These are phyloP conservation scores for Phaseolus lunatus DNA, from an alignment of 306 rosid species.

Conservation along the genomic window DNA sequence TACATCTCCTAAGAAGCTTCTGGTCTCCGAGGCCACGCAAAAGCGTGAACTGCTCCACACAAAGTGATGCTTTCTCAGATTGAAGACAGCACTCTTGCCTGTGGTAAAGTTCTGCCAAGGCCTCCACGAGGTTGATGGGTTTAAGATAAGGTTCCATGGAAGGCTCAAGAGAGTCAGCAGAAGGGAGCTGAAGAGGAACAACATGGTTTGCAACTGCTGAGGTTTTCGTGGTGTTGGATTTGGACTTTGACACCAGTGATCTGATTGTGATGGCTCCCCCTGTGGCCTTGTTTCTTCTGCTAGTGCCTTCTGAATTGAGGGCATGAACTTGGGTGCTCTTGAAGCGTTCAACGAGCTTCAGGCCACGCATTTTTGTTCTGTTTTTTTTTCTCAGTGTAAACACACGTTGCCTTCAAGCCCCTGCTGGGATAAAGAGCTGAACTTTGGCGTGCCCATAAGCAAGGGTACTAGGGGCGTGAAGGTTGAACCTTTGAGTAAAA, in stretches of 20 bases:
- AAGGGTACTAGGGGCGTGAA: background rate
- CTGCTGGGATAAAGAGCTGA: slow-evolving; percentile 26
- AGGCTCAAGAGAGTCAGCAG: slow-evolving; percentile 64
- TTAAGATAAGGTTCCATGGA: slow-evolving; percentile 61
- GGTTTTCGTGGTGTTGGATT: slow-evolving; percentile 49
- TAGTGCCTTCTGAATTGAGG: slow-evolving; percentile 23
- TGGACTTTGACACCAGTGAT: slow-evolving; percentile 60
- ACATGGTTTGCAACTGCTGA: slow-evolving; percentile 51
- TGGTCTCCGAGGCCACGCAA: slow-evolving; percentile 65
- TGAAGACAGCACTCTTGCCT: slow-evolving; percentile 56
- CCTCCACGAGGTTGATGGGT: slow-evolving; percentile 60
- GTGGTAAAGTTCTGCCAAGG: slow-evolving; percentile 60
- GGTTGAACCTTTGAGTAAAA: background rate
- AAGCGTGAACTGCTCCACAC: slow-evolving; percentile 64
- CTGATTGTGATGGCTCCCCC: slow-evolving; percentile 43
- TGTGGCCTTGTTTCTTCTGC: slow-evolving; percentile 38
- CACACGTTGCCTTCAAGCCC: slow-evolving; percentile 27
- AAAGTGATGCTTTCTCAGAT: slow-evolving; percentile 54
- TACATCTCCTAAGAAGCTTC: slow-evolving; percentile 67
- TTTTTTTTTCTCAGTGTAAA: background rate
- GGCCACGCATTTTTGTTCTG: slow-evolving; percentile 58
- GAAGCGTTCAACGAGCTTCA: slow-evolving; percentile 66
- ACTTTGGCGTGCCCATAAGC: slow-evolving; percentile 41
- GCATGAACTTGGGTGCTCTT: slow-evolving; percentile 77
- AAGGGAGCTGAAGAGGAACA: slow-evolving; percentile 67